Percentiles rank a stretch among this genome's conserved stretches.
These are phyloP conservation scores for Boletus rufocinnamomeus DNA, from an alignment of 768 basidiomycete genomes.

Conservation along the genomic window DNA sequence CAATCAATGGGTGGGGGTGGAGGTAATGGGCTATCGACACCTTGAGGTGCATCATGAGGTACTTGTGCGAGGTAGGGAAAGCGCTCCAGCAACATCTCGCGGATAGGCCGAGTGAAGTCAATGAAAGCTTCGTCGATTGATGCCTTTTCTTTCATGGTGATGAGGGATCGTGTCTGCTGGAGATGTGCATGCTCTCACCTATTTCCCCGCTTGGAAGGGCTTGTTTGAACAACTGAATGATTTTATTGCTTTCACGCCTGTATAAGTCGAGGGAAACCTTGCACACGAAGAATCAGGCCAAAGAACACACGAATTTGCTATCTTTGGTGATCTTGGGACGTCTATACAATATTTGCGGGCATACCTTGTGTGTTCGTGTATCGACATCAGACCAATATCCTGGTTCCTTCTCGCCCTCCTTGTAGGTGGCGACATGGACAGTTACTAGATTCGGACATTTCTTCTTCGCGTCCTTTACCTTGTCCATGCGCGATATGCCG, in stretches of 20 bases:
- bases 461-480: conserved; percentile 77
- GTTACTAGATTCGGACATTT: conserved; percentile 82
- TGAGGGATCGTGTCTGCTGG: neutral
- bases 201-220: conserved; percentile 77
- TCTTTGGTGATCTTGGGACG: neutral
- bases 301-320: neutral
- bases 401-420: conserved; percentile 82
- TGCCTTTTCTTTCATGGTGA: conserved; percentile 73
- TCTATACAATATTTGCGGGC: conserved; percentile 1
- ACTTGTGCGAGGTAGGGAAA: conserved; percentile 76
- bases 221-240: conserved; percentile 81
- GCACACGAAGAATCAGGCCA: neutral
- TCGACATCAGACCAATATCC: conserved; percentile 92
- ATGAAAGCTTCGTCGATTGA: conserved; percentile 98
- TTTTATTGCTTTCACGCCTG: conserved; percentile 86
- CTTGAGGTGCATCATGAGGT: conserved; percentile 67
- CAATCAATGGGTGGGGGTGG: conserved; percentile 66
- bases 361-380: conserved; percentile 88
- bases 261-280: conserved; percentile 94
- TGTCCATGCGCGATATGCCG: conserved; percentile 92
- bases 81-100: conserved; percentile 66
- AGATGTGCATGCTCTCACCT: conserved; percentile 46
- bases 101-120: conserved; percentile 84
- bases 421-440: conserved; percentile 95
- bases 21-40: conserved; percentile 77